Conservation (phyloP, 1,284 basidiomycete genomes). For the Volvariella volvacea region DNA sequence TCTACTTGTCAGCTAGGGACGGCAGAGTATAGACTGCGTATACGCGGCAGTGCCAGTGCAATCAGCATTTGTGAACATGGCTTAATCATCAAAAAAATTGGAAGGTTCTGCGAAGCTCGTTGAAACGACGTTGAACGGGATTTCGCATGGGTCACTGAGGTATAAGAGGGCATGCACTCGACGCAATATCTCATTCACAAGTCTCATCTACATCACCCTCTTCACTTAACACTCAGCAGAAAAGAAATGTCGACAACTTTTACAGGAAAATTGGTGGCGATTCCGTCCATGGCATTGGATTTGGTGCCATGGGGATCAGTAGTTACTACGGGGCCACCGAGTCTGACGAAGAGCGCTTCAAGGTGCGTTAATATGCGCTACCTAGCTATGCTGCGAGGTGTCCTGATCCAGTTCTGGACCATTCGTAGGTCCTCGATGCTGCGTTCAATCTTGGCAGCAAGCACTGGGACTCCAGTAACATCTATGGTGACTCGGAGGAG, state of each 20-base stretch:
- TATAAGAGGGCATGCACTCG: too few relatives aligned
- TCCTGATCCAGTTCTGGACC: background rate
- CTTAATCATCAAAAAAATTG: too few relatives aligned
- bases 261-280: slow-evolving; percentile 9
- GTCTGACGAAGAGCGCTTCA: slow-evolving; percentile 11
- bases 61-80: too few relatives aligned
- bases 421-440: slow-evolving; percentile 28
- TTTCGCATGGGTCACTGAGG: too few relatives aligned
- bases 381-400: too few relatives aligned
- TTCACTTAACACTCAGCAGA: too few relatives aligned
- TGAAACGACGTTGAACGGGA: too few relatives aligned
- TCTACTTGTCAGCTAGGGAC: too few relatives aligned
- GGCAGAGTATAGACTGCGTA: too few relatives aligned
- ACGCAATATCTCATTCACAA: background rate
- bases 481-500: slow-evolving; percentile 38
- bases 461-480: slow-evolving; percentile 35
- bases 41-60: too few relatives aligned
- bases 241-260: too few relatives aligned
- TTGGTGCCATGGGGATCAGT: slow-evolving; percentile 12
- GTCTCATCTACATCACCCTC: background rate
- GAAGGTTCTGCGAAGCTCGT: too few relatives aligned
- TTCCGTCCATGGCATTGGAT: slow-evolving; percentile 10
- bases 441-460: slow-evolving; percentile 29
- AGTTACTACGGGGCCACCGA: slow-evolving; percentile 8
- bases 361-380: slow-evolving; percentile 4